Conservation (phyloP, 768 basidiomycete genomes). For the Tubosaeta sp. region DNA sequence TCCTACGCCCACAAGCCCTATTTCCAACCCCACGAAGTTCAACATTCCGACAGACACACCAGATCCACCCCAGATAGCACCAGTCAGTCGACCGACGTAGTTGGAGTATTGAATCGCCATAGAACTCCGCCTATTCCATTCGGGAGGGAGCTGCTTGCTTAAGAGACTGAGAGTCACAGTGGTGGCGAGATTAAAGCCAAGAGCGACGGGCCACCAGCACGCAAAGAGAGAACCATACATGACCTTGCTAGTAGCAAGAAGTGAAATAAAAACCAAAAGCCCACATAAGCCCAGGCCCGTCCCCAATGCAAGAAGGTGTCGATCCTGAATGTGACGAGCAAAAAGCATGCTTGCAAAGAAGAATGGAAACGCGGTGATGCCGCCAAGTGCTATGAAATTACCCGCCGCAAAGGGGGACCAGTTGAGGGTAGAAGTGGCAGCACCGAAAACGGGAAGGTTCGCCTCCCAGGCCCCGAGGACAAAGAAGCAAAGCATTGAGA, state of each 20-base stretch:
- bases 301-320: conserved; percentile 52
- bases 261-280: conserved; percentile 46
- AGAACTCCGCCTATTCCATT: conserved; percentile 54
- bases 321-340: conserved; percentile 57
- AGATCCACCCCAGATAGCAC: conserved; percentile 65
- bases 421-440: conserved; percentile 37
- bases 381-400: conserved; percentile 69
- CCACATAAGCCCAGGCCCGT: conserved; percentile 47
- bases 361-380: conserved; percentile 59
- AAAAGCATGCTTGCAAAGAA: conserved; percentile 57
- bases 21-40: conserved; percentile 55
- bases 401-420: conserved; percentile 63
- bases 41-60: conserved; percentile 54
- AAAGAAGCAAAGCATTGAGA: conserved; percentile 66
- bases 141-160: conserved; percentile 62
- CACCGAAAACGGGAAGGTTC: conserved; percentile 61
- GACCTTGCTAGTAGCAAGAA: conserved; percentile 39
- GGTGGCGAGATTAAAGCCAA: conserved; percentile 71
- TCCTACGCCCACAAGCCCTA: conserved; percentile 57
- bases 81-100: conserved; percentile 59
- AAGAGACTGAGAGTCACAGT: conserved; percentile 64
- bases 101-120: conserved; percentile 67
- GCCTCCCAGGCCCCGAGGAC: conserved; percentile 67
- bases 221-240: conserved; percentile 45
- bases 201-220: conserved; percentile 48